These are phyloP conservation scores for Cryphonectria radicalis DNA, from an alignment of 2,329 filamentous ascomycete genomes.

Conservation along the genomic window DNA sequence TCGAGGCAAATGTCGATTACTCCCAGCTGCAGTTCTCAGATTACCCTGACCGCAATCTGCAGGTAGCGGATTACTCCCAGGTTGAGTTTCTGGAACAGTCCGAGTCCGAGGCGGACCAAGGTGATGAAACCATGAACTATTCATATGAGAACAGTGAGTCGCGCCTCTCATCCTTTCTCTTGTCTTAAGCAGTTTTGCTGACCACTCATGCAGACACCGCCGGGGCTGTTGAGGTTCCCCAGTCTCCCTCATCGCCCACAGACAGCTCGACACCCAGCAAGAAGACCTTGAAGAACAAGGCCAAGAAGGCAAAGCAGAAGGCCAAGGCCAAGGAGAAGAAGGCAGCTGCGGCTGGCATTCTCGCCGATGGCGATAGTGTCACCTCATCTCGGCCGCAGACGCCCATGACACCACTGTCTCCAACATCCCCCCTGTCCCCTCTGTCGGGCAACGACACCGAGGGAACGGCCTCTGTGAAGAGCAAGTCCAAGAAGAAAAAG, in stretches of 20 bases:
- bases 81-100: constrained; percentile 46
- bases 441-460: constrained; percentile 18
- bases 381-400: constrained; percentile 20
- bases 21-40: constrained; percentile 46
- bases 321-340: constrained; percentile 31
- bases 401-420: constrained; percentile 19
- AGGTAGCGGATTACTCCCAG: constrained; percentile 47
- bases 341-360: constrained; percentile 13
- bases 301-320: constrained; percentile 31
- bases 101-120: constrained; percentile 47
- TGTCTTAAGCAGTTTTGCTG: constrained; percentile 2
- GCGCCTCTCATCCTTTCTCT: background rate
- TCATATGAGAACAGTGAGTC: constrained; percentile 23
- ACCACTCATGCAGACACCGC: constrained; percentile 9
- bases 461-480: constrained; percentile 23
- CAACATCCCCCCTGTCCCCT: constrained; percentile 11
- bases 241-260: constrained; percentile 22
- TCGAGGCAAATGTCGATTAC: constrained; percentile 45
- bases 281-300: constrained; percentile 31
- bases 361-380: constrained; percentile 19
- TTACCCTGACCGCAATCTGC: constrained; percentile 43
- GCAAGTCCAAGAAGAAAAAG: constrained; percentile 30
- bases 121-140: constrained; percentile 31
- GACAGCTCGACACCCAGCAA: constrained; percentile 23
- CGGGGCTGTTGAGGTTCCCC: constrained; percentile 23